A percentile compares a stretch with the other conserved stretches of the same genome.
Evolutionary conservation across 371 early-diverging fungal species (phyloP).

Genomic region (Mortierella sp.): DNA sequence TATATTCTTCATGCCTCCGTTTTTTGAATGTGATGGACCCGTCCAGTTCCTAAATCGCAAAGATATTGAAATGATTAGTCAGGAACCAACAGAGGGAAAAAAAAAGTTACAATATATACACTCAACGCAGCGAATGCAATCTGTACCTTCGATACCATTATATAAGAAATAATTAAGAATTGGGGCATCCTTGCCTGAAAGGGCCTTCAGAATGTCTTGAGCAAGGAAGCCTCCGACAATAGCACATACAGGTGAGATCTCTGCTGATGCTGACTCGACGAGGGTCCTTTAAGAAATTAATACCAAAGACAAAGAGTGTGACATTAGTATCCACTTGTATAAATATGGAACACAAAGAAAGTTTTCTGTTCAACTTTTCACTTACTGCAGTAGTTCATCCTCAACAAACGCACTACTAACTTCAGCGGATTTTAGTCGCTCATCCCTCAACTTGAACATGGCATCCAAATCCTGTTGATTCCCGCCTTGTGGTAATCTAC

Average conservation of each 20-base stretch:
- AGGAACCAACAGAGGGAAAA: too few relatives aligned
- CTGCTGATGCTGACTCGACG: slow-evolving; percentile 61
- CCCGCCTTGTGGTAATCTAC: slow-evolving; percentile 38
- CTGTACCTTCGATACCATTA: slow-evolving; percentile 73
- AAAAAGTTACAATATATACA: background rate
- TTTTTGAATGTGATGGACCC: slow-evolving; percentile 43
- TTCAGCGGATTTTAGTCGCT: slow-evolving; percentile 30
- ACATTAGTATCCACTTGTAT: background rate
- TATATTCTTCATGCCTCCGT: background rate
- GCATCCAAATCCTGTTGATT: slow-evolving; percentile 35
- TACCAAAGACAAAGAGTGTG: too few relatives aligned
- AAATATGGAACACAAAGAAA: background rate
- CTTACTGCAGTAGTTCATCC: slow-evolving; percentile 66
- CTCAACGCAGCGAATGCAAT: background rate
- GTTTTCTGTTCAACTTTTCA: background rate
- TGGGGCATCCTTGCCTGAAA: slow-evolving; percentile 85
- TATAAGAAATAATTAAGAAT: slow-evolving; percentile 86
- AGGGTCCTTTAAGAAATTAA: slow-evolving; percentile 56
- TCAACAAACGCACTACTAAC: slow-evolving; percentile 56
- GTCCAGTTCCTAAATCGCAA: slow-evolving; percentile 29
- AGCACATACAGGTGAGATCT: slow-evolving; percentile 83
- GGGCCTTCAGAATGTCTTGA: slow-evolving; percentile 88
- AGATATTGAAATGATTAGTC: too few relatives aligned
- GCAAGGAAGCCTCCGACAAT: slow-evolving; percentile 91
- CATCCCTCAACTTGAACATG: slow-evolving; percentile 42